A percentile compares a stretch with the other conserved stretches of the same genome.
Evolutionary conservation across 768 basidiomycete species (phyloP).

Genomic region (Podaxis carcinomalis): DNA sequence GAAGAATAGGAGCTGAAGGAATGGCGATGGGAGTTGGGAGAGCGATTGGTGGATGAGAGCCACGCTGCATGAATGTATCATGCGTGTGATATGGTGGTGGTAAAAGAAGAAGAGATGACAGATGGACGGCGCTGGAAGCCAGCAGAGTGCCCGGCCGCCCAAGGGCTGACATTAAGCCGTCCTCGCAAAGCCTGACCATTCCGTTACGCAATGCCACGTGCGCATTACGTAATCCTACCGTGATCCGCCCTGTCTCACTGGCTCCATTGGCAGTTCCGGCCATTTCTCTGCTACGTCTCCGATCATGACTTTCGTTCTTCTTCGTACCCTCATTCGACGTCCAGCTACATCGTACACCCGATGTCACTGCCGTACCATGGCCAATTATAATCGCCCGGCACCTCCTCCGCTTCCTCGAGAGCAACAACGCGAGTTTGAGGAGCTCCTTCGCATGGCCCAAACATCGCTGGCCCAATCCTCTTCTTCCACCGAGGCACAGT

Average conservation of each 20-base stretch:
- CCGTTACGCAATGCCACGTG: constrained; percentile 9
- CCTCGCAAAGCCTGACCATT: neutral
- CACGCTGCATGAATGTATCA: constrained; percentile 1
- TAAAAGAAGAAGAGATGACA: neutral
- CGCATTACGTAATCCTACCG: neutral
- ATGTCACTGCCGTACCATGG: constrained; percentile 18
- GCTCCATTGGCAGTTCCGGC: neutral
- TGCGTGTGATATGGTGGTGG: neutral
- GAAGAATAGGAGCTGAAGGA: constrained; percentile 5
- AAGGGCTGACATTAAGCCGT: neutral
- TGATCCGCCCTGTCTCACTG: neutral
- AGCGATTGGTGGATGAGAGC: neutral
- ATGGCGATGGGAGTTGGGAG: constrained; percentile 6
- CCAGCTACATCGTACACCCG: neutral
- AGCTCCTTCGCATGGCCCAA: constrained; percentile 65
- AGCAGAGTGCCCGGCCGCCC: neutral
- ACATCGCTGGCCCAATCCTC: constrained; percentile 30
- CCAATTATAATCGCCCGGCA: constrained; percentile 50
- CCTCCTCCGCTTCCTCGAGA: constrained; percentile 73
- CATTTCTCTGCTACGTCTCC: neutral
- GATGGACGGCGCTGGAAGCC: neutral
- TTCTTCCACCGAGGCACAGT: constrained; percentile 33
- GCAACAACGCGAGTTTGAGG: constrained; percentile 84
- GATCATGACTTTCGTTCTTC: neutral
- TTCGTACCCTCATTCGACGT: neutral